These are phyloP conservation scores for Penicillium sp. DNA, from an alignment of 2,329 filamentous ascomycete species.

Conservation along the genomic window DNA sequence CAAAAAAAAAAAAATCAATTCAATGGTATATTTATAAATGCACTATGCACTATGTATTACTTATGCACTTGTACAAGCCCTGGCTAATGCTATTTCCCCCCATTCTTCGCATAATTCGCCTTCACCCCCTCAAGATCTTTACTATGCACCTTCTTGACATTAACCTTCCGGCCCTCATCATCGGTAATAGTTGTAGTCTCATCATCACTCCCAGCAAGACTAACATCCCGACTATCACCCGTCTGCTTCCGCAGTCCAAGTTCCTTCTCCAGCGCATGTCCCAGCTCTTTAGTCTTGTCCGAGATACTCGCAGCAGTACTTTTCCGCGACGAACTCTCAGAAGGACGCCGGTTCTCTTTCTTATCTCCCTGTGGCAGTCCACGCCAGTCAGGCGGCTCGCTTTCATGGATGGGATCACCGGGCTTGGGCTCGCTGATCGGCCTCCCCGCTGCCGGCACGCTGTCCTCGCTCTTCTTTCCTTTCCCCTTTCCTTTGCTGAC, in stretches of 20 bases:
- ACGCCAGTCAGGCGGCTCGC: constrained; percentile 71
- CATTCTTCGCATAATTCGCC: constrained; percentile 32
- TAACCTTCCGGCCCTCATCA: constrained; percentile 25
- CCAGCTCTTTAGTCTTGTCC: constrained; percentile 8
- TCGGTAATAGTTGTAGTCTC: constrained; percentile 26
- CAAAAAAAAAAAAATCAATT: background rate
- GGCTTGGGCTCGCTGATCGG: constrained; percentile 64
- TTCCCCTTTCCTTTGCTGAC: background rate
- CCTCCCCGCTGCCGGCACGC: constrained; percentile 31
- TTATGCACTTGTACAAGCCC: background rate
- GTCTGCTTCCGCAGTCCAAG: constrained; percentile 68
- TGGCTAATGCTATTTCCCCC: background rate
- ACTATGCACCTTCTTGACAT: constrained; percentile 30
- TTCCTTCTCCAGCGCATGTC: constrained; percentile 49
- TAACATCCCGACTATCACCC: constrained; percentile 65
- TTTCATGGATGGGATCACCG: constrained; percentile 69
- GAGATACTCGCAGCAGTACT: background rate
- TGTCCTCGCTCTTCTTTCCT: constrained; percentile 27
- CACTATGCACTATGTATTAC: constrained; percentile 1
- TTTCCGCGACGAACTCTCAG: background rate
- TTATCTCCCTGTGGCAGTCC: constrained; percentile 47
- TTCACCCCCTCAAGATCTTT: constrained; percentile 43
- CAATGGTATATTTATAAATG: background rate
- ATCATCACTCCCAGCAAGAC: constrained; percentile 68
- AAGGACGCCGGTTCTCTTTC: constrained; percentile 8